Conservation (phyloP, 192 early-diverging fungal genomes). For the Coemansia sp. region DNA sequence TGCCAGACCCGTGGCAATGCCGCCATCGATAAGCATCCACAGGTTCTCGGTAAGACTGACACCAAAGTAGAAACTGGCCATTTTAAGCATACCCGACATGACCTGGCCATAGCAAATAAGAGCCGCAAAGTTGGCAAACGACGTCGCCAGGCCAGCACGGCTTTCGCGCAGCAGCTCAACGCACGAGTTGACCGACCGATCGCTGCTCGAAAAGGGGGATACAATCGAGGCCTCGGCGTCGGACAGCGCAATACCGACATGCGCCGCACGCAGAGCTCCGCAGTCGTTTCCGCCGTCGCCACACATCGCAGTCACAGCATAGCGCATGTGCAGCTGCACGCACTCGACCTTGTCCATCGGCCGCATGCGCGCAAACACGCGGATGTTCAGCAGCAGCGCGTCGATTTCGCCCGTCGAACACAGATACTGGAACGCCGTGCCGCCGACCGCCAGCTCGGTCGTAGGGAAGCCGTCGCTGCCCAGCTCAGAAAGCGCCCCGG, state of each 20-base stretch:
- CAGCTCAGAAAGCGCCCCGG: no score
- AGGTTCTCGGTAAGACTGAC: no score
- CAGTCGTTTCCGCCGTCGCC: slow-evolving; percentile 88
- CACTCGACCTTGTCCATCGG: slow-evolving; percentile 73
- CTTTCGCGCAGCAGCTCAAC: slow-evolving; percentile 72
- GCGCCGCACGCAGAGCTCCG: slow-evolving; percentile 75
- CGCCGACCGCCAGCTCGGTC: slow-evolving; percentile 70
- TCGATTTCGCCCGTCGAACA: slow-evolving; percentile 44
- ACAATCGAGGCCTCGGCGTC: slow-evolving; percentile 81
- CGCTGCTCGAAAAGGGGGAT: slow-evolving; percentile 70
- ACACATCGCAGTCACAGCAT: slow-evolving; percentile 78
- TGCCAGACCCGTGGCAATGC: no score
- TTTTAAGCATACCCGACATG: slow-evolving; percentile 64
- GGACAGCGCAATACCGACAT: slow-evolving; percentile 76
- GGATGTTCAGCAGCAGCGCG: slow-evolving; percentile 61
- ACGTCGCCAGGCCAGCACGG: slow-evolving; percentile 69
- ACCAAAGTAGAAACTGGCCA: slow-evolving; percentile 69
- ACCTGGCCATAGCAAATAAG: slow-evolving; percentile 70
- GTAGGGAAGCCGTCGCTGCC: slow-evolving; percentile 3
- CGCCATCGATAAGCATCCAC: no score
- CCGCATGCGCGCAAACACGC: slow-evolving; percentile 77
- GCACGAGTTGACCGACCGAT: slow-evolving; percentile 61
- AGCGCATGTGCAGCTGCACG: slow-evolving; percentile 75
- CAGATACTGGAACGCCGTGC: slow-evolving; percentile 64
- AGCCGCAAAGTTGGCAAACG: slow-evolving; percentile 74